Base-by-base conservation (phyloP, 306 rosid species). In the Casuarina equisetifolia region DNA sequence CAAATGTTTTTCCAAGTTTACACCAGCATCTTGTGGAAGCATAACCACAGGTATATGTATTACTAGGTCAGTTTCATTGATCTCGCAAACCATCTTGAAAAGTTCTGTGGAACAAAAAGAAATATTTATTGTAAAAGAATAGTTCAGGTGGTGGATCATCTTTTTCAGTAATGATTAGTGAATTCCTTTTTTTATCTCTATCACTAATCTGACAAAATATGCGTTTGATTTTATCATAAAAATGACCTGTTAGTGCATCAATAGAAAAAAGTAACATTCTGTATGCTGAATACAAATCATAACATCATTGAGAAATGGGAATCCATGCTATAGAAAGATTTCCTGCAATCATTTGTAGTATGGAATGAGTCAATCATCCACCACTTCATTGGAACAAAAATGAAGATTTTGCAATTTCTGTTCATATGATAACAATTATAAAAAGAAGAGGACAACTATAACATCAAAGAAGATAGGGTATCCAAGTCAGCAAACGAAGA, bases 1-100 rank as follows among this genome's bases (percentile, higher is more conserved):
- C 77, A 95, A 77, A 79, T 87, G 83, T 58, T 74, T 80, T 90
- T 92, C 94, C 83, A 95, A 44, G 70, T 72, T 85, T 50, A 51
- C 69, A 59, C 99, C 99, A 85, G 91, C 97, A 73, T 91, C 86
- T 80, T 89, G 93, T 52, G 99, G 99, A 75, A 95, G 97, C 99
- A 95, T 92, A 51, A 95, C 99, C 79, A 95, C 90, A 77, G 99
- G 99, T 79, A 95, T 95, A 79, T 85, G 73, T 75, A 95, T 92
- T 72, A 66, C 64, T 80, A 91, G 72, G 78, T 92, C 97, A 63
- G 91, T 93, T 87, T 95, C 87, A 64, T 85, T 90, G 4, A 75
- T 83, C 80, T 91, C 97, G 77, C 99, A 95, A 72, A 92, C 99
- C 99, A 95, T 95, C 92, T 95, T 95, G 89, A 92, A 91, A 90